Evolutionary conservation across 176 grass and related monocot species (phyloP).

Genomic region (Leersia perrieri): DNA sequence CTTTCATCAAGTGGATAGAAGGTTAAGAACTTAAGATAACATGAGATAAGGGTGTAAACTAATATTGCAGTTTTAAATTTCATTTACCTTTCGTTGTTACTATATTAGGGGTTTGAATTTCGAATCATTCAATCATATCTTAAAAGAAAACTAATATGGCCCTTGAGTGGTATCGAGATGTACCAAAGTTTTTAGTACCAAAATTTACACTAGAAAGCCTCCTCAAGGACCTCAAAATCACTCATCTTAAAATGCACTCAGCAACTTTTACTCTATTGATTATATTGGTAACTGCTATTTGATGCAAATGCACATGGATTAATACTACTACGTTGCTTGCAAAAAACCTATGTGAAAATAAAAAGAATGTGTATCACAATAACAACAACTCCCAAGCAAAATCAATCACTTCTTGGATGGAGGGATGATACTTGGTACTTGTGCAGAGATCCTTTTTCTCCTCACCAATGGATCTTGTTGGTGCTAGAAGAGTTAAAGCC

Average conservation of each 20-base stretch:
- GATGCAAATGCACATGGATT: not conserved
- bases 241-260: not conserved
- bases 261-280: not conserved
- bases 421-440: not conserved
- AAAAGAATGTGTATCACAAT: not conserved
- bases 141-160: too few species aligned
- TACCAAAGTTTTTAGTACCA: too few species aligned
- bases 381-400: not conserved
- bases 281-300: not conserved
- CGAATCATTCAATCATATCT: not conserved
- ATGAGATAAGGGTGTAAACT: not conserved
- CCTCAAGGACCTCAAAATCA: too few species aligned
- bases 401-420: not conserved
- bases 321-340: not conserved
- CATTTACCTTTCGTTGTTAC: constrained; percentile 4
- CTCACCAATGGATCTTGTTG: not conserved
- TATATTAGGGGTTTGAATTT: not conserved
- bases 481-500: not conserved
- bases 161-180: too few species aligned
- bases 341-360: not conserved
- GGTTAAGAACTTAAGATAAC: not conserved
- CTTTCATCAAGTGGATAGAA: not conserved
- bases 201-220: too few species aligned
- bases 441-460: not conserved
- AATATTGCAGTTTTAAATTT: not conserved